Evolutionary conservation across 306 rosid species (phyloP), one percentile per base, ranked within the genome.

Genomic region (Corylus heterophylla): DNA sequence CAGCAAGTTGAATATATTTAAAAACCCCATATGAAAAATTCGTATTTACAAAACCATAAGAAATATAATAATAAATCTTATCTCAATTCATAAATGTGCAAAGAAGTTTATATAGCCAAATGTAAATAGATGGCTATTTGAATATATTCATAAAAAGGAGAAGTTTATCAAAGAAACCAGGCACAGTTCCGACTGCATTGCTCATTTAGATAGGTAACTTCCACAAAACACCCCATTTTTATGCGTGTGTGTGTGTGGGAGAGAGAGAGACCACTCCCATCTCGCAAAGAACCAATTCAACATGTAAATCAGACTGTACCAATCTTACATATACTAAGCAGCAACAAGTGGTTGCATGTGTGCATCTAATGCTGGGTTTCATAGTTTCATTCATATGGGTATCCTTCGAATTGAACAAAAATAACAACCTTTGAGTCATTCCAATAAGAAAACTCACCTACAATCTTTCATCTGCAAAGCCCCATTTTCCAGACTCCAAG

Each of bases 381-480:
- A 39, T 42, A 16, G 20, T 67, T 42, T 10, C 37, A 54, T 73
- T 67, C 77, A 49, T 22, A 22, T 75, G 67, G 67, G 55, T 0
- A 45, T 25, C 51, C 71, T 47, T 12, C 0, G 54, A 47, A 84
- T 67, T 52, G 31, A 76, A 58, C 6, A 2, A 35, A 74, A 29
- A 78, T 29, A 7, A 77, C 35, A 71, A 5, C 68, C 72, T 76
- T 68, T 2, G n/a, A 71, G 64, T 13, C 70, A 76, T 76, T 80
- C 50, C 74, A 82, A 62, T 78, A 72, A 71, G 35, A 63, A 81
- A 71, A 70, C 90, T 74, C 76, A 88, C 89, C 89, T 49, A 54
- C 69, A 76, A 85, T 37, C 54, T 54, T 81, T 74, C 75, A 79
- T 76, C 78, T 5, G 67, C 85, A 42, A 52, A 81, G 72, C 72